Percentiles rank a stretch among this genome's conserved stretches.
These are phyloP conservation scores for Gigaspora rosea DNA, from an alignment of 192 early-diverging fungal genomes.

Conservation along the genomic window DNA sequence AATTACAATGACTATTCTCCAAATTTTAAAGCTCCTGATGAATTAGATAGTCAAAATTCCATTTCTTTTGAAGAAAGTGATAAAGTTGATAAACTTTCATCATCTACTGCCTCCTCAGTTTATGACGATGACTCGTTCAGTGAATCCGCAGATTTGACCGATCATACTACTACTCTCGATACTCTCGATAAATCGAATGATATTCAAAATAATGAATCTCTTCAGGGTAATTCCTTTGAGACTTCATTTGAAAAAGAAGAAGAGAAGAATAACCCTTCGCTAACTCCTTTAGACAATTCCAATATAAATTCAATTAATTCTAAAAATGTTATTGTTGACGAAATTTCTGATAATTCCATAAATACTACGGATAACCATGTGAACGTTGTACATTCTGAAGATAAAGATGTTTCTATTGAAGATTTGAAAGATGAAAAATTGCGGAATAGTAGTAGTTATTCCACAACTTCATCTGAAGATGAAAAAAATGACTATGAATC, in stretches of 20 bases:
- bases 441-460: background rate
- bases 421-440: background rate
- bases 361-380: too few species aligned
- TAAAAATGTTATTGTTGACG: too few species aligned
- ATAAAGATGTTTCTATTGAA: background rate
- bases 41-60: background rate
- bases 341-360: too few species aligned
- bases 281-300: too few species aligned
- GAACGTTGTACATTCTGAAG: background rate
- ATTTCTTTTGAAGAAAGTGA: background rate
- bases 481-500: background rate
- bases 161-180: background rate
- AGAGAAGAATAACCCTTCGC: too few species aligned
- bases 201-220: too few species aligned
- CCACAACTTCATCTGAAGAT: slow-evolving; percentile 6
- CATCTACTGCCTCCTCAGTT: background rate
- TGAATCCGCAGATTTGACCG: background rate
- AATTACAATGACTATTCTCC: background rate
- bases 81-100: background rate
- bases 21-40: background rate
- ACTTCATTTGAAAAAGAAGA: too few species aligned
- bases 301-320: too few species aligned
- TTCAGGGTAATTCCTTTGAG: too few species aligned
- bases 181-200: background rate
- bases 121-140: background rate